Evolutionary conservation across 139 green algal species (phyloP), one percentile per base, ranked within the genome.

Genomic region (Picochlorum sp.): DNA sequence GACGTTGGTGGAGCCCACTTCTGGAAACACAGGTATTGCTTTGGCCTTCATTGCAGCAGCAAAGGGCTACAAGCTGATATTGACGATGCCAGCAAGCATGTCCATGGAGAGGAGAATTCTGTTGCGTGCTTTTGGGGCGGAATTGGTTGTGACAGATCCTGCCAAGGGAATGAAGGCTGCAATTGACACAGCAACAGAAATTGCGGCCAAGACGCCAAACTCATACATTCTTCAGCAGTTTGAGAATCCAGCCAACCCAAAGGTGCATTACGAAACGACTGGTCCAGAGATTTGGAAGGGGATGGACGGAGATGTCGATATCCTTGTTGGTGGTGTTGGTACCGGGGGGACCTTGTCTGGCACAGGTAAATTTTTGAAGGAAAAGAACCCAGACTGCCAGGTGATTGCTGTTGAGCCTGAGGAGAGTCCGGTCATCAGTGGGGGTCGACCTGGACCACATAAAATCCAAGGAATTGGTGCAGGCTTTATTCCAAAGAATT

Each of bases 21-120:
- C 73, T 59, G 92, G 92, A 65, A 98, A 98, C 84, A 98, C 92
- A 1, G 92, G 92, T 66, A 96, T 98, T 62, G 92, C 89, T 0
- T 85, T 98, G 52, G 92, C 92, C 5, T 98, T 98, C 72, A 86
- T 98, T 18, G 92, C 92, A 11, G 91, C 90, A 2, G 81, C 85
- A 15, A 88, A 86, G 65, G 92, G 92, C 61, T 99, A 99, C 90
- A 90, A 96, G 78, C 79, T 92, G 16, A 90, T 96, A 18, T 83
- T 99, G 9, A 99, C 94, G 49, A 99, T 99, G 94, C 94, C 94
- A 3, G 94, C 94, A 14, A 94, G 86, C 69, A 99, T 99, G 94
- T 94, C 82, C 18, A 68, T 97, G 20, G 94, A 99, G 76, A 78
- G 92, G 11, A 77, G 94, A 45, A 83, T 96, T 23, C 75, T 99